Conservation (phyloP, 192 early-diverging fungal genomes). For the Backusella liffmaniae region DNA sequence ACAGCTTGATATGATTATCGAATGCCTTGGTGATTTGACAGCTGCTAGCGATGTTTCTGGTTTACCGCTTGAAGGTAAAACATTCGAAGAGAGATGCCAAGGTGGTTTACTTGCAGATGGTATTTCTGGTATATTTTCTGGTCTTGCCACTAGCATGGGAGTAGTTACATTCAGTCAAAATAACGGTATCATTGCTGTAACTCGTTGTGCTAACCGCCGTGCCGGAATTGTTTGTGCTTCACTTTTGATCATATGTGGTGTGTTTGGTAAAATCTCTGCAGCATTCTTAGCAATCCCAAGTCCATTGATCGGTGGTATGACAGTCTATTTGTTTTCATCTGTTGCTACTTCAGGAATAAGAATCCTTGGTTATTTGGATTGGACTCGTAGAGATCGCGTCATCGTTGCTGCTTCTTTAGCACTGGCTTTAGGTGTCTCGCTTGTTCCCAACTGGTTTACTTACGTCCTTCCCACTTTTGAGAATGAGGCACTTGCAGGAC, state of each 20-base stretch:
- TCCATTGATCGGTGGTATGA: slow-evolving; percentile 56
- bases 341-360: slow-evolving; percentile 59
- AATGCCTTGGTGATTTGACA: slow-evolving; percentile 53
- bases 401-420: slow-evolving; percentile 48
- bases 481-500: slow-evolving; percentile 39
- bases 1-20: slow-evolving; percentile 46
- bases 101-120: slow-evolving; percentile 57
- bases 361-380: slow-evolving; percentile 49
- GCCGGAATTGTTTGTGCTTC: slow-evolving; percentile 56
- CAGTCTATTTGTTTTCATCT: slow-evolving; percentile 50
- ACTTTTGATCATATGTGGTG: slow-evolving; percentile 51
- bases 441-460: slow-evolving; percentile 51
- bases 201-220: slow-evolving; percentile 51
- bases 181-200: slow-evolving; percentile 58
- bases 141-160: slow-evolving; percentile 48
- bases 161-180: slow-evolving; percentile 58
- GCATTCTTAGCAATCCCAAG: slow-evolving; percentile 49
- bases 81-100: slow-evolving; percentile 54
- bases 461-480: slow-evolving; percentile 42
- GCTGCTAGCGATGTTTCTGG: slow-evolving; percentile 56
- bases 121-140: slow-evolving; percentile 41
- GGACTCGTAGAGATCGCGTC: slow-evolving; percentile 57
- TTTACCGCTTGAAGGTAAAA: slow-evolving; percentile 48
- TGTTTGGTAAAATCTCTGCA: slow-evolving; percentile 53
- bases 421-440: slow-evolving; percentile 46